Percentiles rank a stretch among this genome's conserved stretches.
Evolutionary conservation across 1,139 yeast species (phyloP).

Genomic region (Candida neerlandica): DNA sequence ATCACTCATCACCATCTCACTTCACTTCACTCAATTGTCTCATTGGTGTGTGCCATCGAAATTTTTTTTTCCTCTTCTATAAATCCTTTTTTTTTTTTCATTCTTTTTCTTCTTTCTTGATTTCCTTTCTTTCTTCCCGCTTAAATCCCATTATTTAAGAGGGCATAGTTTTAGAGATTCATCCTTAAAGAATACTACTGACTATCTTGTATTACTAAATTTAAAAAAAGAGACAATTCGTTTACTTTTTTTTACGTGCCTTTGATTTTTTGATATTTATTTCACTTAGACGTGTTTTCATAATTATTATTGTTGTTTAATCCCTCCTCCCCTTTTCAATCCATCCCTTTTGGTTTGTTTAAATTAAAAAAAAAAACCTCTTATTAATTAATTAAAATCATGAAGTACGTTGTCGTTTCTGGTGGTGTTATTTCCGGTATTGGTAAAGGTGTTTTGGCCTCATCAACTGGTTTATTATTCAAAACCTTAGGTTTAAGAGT

Average conservation of each 20-base stretch:
- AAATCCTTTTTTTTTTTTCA: conserved; percentile 14
- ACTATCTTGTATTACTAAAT: not conserved
- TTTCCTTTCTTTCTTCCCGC: conserved; percentile 44
- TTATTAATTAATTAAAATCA: conserved; percentile 24
- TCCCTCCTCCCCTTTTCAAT: too few relatives aligned
- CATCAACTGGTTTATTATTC: conserved; percentile 92
- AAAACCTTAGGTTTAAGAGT: conserved; percentile 94
- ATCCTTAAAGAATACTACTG: not conserved
- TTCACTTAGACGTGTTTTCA: conserved; percentile 2
- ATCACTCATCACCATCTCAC: conserved; percentile 4
- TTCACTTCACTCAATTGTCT: too few relatives aligned
- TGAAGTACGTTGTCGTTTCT: conserved; percentile 99
- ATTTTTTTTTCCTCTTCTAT: conserved; percentile 6
- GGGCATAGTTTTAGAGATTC: conserved; percentile 36
- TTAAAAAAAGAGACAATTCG: not conserved
- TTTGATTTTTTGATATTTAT: not conserved
- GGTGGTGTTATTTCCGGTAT: conserved; percentile 99
- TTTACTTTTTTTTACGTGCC: conserved; percentile 12
- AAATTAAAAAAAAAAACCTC: too few relatives aligned
- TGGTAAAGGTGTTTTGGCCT: conserved; percentile 97
- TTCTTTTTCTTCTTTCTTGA: conserved; percentile 8
- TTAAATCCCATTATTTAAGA: conserved; percentile 47
- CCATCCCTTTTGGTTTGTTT: conserved; percentile 1
- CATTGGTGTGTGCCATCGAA: conserved; percentile 14
- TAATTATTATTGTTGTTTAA: not conserved